Evolutionary conservation across 1,284 basidiomycete genomes (phyloP), one percentile per base, ranked within the genome.

Genomic region (Papiliotrema nemorosa): DNA sequence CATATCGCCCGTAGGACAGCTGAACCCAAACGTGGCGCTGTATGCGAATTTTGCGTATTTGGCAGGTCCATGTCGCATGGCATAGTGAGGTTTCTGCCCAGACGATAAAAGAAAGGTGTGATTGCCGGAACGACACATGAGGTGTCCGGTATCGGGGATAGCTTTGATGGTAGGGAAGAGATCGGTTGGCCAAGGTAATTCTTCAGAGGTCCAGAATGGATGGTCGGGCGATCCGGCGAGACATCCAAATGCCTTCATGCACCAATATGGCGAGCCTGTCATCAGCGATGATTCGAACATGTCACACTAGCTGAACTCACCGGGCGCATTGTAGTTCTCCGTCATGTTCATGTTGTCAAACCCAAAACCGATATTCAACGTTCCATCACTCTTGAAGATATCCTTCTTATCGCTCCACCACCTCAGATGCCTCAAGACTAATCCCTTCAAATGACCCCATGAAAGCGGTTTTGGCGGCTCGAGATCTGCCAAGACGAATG

Each of bases 21-120:
- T 84, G 73, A 87, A 88, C 4, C 85, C 86, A 60, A 88, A 88
- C 1, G 84, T 80, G 25, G 82, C 80, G 3, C 83, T 85, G 68
- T 88, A 88, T 1, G 83, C 81, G 53, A 86, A 79, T 68, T 87
- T 87, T 52, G 84, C 83, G 71, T 88, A 88, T 68, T 88, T 88
- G 25, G 85, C 84, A 3, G 84, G 81, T 57, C 83, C 83, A 65
- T 86, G 84, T 63, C 86, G 85, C 65, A 88, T 83, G 10, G 84
- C 81, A 69, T 88, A 88, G 47, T 85, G 85, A 59, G 85, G 86
- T 57, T 83, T 84, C 72, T 88, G 86, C 6, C 86, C 86, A 2
- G 84, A 86, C 5, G 84, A 86, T 31, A 87, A 80, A 29, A 87
- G 73, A 76, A 81, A 87, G 2, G 82, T 81, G 70, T 88, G 86